Conservation (phyloP, 1,284 basidiomycete genomes). For the Ustilago sp. region DNA sequence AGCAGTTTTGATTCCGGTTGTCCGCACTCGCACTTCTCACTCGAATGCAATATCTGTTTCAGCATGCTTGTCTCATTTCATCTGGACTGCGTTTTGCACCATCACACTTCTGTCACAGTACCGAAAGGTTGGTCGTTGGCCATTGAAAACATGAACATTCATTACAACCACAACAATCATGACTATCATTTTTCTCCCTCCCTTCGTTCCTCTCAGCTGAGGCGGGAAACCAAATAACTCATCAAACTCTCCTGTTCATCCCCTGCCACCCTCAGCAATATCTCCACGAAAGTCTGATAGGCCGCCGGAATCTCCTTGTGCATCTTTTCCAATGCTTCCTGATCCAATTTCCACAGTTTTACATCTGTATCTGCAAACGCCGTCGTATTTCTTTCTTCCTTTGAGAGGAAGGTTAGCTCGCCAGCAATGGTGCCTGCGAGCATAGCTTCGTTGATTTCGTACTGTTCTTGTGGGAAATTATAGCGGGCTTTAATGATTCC, state of each 20-base stretch:
- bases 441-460: constrained; percentile 68
- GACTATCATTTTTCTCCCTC: not conserved
- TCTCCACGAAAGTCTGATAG: constrained; percentile 55
- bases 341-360: constrained; percentile 62
- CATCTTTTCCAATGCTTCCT: constrained; percentile 37
- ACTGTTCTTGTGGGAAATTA: constrained; percentile 66
- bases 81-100: not conserved
- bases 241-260: constrained; percentile 68
- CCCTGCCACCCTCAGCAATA: constrained; percentile 60
- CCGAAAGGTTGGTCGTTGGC: not conserved
- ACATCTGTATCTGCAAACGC: constrained; percentile 64
- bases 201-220: constrained; percentile 39
- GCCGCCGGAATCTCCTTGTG: constrained; percentile 26
- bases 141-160: not conserved
- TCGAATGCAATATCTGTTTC: not conserved
- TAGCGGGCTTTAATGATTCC: constrained; percentile 68
- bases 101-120: not conserved
- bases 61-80: not conserved
- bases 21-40: not conserved
- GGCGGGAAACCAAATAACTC: constrained; percentile 65
- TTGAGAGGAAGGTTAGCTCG: constrained; percentile 63
- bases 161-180: not conserved
- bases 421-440: constrained; percentile 68
- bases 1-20: not conserved
- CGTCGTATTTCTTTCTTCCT: constrained; percentile 60